Base-by-base conservation (phyloP, 2,329 filamentous ascomycete species). In the Phialophora expanda region DNA sequence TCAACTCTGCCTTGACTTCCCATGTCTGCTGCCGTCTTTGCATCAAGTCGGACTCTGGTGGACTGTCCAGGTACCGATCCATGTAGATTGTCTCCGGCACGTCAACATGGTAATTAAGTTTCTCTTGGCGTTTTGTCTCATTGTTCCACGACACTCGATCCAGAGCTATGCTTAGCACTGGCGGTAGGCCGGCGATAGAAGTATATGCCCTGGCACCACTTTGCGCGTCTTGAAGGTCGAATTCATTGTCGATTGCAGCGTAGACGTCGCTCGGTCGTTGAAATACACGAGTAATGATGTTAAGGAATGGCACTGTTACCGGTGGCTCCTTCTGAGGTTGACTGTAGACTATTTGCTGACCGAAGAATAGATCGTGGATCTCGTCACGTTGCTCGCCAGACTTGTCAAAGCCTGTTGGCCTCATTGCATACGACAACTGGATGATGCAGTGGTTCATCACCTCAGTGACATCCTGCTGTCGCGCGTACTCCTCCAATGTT, bases 391-490 rank as follows among this genome's bases (percentile, higher is more conserved):
- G 94, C 69, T 96, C 90, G 2, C 90, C 90, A 53, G 88, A 85
- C 6, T 84, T 79, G 64, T 91, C 87, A 38, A 86, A 81, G 3
- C 84, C 85, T n/a, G 84, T 85, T 5, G 92, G 86, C 64, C 85
- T 88, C 74, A 98, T 93, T 2, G 94, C 93, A 60, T 91, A 93
- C 73, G 95, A 91, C n/a, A 97, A 83, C 58, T 95, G 90, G 74
- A 94, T 93, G 65, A 97, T 87, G 28, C 97, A 91, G 73, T 94
- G 95, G 65, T 92, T 92, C 80, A 97, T 93, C 54, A 97, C 94
- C 78, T 99, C 95, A 12, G 93, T 93, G 4, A 97, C 94, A 78
- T 99, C 95, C 78, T 99, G 93, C 75, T 99, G 95, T 38, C 92
- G 85, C 20, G 85, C 85, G 50, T 85, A 81, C 71, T 84, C 81